Evolutionary conservation across 352 stramenopile species (phyloP).

Genomic region (Pythium pyrilobum): DNA sequence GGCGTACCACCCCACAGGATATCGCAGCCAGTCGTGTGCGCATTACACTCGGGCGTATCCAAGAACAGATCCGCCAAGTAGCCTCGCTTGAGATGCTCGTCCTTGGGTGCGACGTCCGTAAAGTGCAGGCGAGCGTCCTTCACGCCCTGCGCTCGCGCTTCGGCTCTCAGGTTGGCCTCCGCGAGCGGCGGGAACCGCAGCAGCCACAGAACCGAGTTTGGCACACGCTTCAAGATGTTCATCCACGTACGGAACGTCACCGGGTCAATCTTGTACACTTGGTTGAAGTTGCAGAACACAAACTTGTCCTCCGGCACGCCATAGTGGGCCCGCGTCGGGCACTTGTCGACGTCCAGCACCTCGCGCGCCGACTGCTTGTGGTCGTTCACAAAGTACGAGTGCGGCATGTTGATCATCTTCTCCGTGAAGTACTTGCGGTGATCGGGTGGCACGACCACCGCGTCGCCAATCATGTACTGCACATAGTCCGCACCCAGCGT

Average conservation of each 20-base stretch:
- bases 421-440: conserved; percentile 79
- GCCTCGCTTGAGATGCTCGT: conserved; percentile 88
- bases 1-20: conserved; percentile 90
- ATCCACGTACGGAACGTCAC: conserved; percentile 90
- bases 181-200: conserved; percentile 79
- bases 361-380: conserved; percentile 83
- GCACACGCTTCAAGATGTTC: conserved; percentile 90
- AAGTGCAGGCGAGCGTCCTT: conserved; percentile 71
- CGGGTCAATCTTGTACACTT: conserved; percentile 95
- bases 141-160: conserved; percentile 70
- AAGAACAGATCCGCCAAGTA: conserved; percentile 90
- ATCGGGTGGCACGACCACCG: conserved; percentile 58
- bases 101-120: conserved; percentile 82
- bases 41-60: conserved; percentile 90
- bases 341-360: conserved; percentile 73
- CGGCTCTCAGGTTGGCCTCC: conserved; percentile 81
- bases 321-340: conserved; percentile 78
- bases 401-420: conserved; percentile 90
- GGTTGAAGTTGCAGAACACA: conserved; percentile 95
- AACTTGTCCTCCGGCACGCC: conserved; percentile 90
- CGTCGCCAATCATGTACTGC: conserved; percentile 91
- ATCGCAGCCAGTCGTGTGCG: conserved; percentile 89
- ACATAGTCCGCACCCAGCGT: conserved; percentile 91
- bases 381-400: conserved; percentile 93
- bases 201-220: conserved; percentile 90